phyloP scores from a whole-genome alignment of 2,329 filamentous ascomycete genomes.

The Gaeumannomyces sp. region DNA sequence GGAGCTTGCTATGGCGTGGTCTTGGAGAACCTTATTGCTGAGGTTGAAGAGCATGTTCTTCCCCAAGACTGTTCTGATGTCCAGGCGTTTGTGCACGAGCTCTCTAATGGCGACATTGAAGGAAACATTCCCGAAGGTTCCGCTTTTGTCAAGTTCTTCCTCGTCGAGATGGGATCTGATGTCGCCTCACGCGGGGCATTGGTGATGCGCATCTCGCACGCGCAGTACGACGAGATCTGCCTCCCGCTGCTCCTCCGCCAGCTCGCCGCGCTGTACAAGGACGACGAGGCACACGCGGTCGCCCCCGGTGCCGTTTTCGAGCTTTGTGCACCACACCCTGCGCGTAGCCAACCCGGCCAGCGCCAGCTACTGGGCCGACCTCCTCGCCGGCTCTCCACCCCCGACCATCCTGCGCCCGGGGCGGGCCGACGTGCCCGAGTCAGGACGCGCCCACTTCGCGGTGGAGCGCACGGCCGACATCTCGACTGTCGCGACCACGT shows the following conservation, averaged over 20 bases:
- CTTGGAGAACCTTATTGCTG: slow-evolving; percentile 48
- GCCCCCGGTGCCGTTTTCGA: slow-evolving; percentile 36
- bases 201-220: slow-evolving; percentile 58
- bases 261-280: slow-evolving; percentile 46
- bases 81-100: slow-evolving; percentile 43
- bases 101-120: slow-evolving; percentile 50
- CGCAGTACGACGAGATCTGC: slow-evolving; percentile 65
- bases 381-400: slow-evolving; percentile 45
- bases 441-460: slow-evolving; percentile 32
- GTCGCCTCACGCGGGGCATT: slow-evolving; percentile 35
- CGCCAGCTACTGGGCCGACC: slow-evolving; percentile 54
- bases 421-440: slow-evolving; percentile 31
- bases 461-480: slow-evolving; percentile 38
- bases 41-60: slow-evolving; percentile 32
- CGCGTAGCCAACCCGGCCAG: slow-evolving; percentile 38
- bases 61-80: slow-evolving; percentile 36
- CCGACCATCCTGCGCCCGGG: slow-evolving; percentile 31
- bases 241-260: slow-evolving; percentile 56
- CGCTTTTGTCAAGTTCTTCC: slow-evolving; percentile 54
- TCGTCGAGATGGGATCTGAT: slow-evolving; percentile 29
- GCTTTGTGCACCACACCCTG: slow-evolving; percentile 38
- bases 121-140: slow-evolving; percentile 50
- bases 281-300: slow-evolving; percentile 16
- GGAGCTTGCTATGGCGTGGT: slow-evolving; percentile 50
- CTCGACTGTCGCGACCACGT: slow-evolving; percentile 21